Evolutionary conservation across 2,329 filamentous ascomycete genomes (phyloP), one percentile per base, ranked within the genome.

Genomic region (Helotiales sp.): DNA sequence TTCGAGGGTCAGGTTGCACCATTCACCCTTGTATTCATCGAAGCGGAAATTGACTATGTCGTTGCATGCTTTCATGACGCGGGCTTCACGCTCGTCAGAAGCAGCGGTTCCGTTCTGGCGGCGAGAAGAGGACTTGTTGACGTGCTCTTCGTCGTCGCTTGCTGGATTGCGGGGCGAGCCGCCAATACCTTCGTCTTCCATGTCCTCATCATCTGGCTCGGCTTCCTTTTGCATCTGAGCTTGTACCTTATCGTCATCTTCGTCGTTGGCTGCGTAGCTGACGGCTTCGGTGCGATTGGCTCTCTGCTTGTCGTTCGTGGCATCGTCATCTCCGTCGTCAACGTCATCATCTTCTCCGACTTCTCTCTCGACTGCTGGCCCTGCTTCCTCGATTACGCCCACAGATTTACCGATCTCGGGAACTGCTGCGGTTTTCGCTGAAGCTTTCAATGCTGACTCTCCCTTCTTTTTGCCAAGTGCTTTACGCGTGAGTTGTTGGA

Each of bases 261-360:
- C 94, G 76, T 98, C 96, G 55, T 97, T 96, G 37, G 90, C 92
- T 45, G 93, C 95, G 73, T 97, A 98, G 15, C 93, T 96, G 2
- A 95, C 89, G 32, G 91, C 92, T 79, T 97, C 92, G 61, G 86
- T 84, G 47, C 92, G 89, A 77, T 97, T 96, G 54, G 89, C 87
- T 74, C 86, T 88, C 75, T 89, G 86, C 80, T 93, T 96, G 73
- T 87, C 88, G 70, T 86, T 88, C 3, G 89, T 94, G 59, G 87
- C 93, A 76, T 96, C 92, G 65, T 89, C 89, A 63, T 96, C 94
- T 52, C 89, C 93, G 45, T 74, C 72, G 20, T 73, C 73, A 30
- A 75, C 73, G 30, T 89, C 90, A n/a, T 89, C 87, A 24, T 86
- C 84, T 22, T 82, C 83, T 3, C 78, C 79, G 11, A 76, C 74